phyloP scores from a whole-genome alignment of 164 flowering plant species.

The Chimonanthus salicifolius region DNA sequence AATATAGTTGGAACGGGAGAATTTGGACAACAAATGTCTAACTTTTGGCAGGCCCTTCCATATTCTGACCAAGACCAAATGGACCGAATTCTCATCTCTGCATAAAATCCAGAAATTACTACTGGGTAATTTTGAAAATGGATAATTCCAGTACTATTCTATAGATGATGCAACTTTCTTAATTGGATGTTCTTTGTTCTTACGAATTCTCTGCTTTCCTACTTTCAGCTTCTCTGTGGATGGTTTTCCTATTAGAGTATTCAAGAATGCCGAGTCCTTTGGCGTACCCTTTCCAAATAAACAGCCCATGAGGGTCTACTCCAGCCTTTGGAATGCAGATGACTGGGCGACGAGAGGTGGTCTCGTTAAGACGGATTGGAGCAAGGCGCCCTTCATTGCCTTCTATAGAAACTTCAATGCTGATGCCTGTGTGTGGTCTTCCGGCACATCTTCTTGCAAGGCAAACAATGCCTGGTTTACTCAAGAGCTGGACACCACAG shows the following conservation, averaged over 20 bases:
- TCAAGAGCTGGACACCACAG: neutral
- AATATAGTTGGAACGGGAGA: no score
- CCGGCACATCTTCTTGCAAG: neutral
- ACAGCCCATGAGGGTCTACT: conserved; percentile 11
- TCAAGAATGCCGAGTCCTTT: neutral
- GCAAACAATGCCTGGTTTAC: neutral
- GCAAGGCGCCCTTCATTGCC: conserved; percentile 77
- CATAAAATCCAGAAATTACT: no score
- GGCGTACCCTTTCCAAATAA: conserved; percentile 8
- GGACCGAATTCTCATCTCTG: no score
- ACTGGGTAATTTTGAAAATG: neutral
- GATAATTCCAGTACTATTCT: no score
- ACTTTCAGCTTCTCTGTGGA: conserved; percentile 9
- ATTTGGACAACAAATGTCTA: no score
- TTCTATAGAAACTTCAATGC: conserved; percentile 71
- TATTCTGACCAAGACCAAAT: no score
- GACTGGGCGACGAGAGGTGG: conserved; percentile 98
- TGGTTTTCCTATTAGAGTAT: conserved; percentile 11
- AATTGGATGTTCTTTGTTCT: neutral
- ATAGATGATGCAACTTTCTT: neutral
- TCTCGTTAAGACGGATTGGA: conserved; percentile 80
- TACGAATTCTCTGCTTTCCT: neutral
- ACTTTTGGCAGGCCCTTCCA: no score
- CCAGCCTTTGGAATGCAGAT: conserved; percentile 13
- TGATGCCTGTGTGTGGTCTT: neutral